Evolutionary conservation across 345 rosid genomes (phyloP), one percentile per base, ranked within the genome.

Genomic region (Combretum micranthum): DNA sequence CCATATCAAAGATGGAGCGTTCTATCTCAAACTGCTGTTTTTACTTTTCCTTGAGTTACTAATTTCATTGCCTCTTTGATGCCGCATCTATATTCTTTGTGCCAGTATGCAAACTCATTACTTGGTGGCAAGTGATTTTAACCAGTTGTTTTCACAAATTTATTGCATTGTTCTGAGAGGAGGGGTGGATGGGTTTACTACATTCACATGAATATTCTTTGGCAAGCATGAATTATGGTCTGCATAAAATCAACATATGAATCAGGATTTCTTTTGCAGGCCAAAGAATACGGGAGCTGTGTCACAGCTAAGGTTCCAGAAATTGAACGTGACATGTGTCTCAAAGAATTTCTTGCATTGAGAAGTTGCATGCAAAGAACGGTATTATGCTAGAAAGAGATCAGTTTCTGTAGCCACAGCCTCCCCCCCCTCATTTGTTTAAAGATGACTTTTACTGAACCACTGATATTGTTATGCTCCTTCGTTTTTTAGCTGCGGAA

Each of bases 321-420:
- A 75, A 73, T 87, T 71, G 96, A 85, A 69, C 82, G 48, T 46
- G 84, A 90, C 56, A 80, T 86, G 78, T 94, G 99, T 67, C 67
- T 85, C 82, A 90, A 90, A 80, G 84, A 94, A 72, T 94, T 94
- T 83, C 81, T 94, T 65, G 72, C 72, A 10, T 65, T 90, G 20
- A 87, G 78, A 71, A 84, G 53, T 59, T 94, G 99, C 83, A 90
- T 90, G 99, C 95, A 84, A 63, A 83, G 79, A 72, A 78, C 79
- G 85, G 99, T 94, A 90, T 62, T 47, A 42, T 69, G 47, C 13
- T 64, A 15, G 56, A 57, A 20, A 62, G 47, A 43, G 5, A 20
- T 32, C 19, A 14, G 18, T 55, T 54, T 23, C 50, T 65, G 20
- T 53, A 42, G 25, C 39, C 9, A 32, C 39, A 32, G 42, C 50